Evolutionary conservation across 83 land plant species (phyloP), one percentile per base, ranked within the genome.

Genomic region (Picea abies): DNA sequence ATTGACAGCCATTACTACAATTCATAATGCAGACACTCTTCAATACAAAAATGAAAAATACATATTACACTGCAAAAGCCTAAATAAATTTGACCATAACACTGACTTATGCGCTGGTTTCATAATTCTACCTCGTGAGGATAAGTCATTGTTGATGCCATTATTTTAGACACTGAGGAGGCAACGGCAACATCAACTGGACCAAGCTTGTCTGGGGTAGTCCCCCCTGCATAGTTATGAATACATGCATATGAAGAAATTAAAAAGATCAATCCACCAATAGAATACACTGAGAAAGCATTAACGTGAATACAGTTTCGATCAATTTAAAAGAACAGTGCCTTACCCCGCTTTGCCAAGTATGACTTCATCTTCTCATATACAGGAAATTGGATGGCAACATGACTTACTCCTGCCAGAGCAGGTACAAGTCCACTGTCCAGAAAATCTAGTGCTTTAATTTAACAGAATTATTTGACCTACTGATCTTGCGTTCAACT

Each of bases 341-440:
- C 19, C 67, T 41, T 85, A 96, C 98, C 90, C 70, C 82, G 87
- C 67, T 83, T 89, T 2, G 99, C 96, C 60, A 96, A 83, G 75
- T 90, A 93, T 44, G 79, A 81, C 80, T 96, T 96, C 82, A 93
- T 69, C 66, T 83, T 88, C 78, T 95, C 99, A 84, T 95, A 96
- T 39, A 91, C 94, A 23, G 99, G 99, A 89, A 96, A 96, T 70
- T 95, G 99, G 63, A 96, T 95, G 29, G 98, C 94, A 76, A 94
- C 99, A 87, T 96, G 99, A 86, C 94, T 95, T 35, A 96, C 72
- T 68, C 99, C 99, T 63, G 87, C 94, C 84, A 96, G 72, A 12
- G 99, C 91, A 70, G 99, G 98, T 68, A 96, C 83, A 81, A 96
- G 85, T 73, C 99, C 99, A 90, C 99, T 96, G 96, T 80, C 41